phyloP scores from a whole-genome alignment of 129 eudicot genomes.

The Solidago caesia region DNA sequence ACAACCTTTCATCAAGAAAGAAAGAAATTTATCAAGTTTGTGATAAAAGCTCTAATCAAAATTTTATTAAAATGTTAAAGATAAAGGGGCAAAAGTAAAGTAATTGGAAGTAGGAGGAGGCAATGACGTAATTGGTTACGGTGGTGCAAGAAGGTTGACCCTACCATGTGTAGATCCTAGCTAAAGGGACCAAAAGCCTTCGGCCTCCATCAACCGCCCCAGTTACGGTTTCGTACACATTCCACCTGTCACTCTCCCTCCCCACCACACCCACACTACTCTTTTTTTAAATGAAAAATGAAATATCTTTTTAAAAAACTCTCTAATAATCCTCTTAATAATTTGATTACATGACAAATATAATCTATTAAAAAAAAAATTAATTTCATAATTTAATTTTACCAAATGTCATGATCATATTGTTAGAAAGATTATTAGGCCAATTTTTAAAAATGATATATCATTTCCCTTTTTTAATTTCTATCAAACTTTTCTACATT shows the following conservation, averaged over 20 bases:
- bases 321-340: too few species aligned
- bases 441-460: too few species aligned
- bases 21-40: too few species aligned
- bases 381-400: too few species aligned
- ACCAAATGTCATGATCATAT: too few species aligned
- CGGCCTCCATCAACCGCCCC: slow-evolving; percentile 34
- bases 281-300: not conserved
- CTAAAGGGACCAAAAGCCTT: slow-evolving; percentile 16
- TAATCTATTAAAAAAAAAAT: too few species aligned
- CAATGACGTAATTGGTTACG: slow-evolving; percentile 19
- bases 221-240: slow-evolving; percentile 38
- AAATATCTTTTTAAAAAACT: too few species aligned
- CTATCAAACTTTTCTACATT: not conserved
- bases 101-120: not conserved
- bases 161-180: slow-evolving; percentile 21
- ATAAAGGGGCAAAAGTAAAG: slow-evolving; percentile 1
- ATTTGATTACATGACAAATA: too few species aligned
- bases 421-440: too few species aligned
- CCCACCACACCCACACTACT: not conserved
- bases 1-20: too few species aligned
- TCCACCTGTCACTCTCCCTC: slow-evolving; percentile 20
- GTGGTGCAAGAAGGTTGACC: not conserved
- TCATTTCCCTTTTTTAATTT: not conserved
- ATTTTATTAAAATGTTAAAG: not conserved
- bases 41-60: not conserved